phyloP scores from a whole-genome alignment of 1,139 yeast species.

The Saccharomyces hybrid region DNA sequence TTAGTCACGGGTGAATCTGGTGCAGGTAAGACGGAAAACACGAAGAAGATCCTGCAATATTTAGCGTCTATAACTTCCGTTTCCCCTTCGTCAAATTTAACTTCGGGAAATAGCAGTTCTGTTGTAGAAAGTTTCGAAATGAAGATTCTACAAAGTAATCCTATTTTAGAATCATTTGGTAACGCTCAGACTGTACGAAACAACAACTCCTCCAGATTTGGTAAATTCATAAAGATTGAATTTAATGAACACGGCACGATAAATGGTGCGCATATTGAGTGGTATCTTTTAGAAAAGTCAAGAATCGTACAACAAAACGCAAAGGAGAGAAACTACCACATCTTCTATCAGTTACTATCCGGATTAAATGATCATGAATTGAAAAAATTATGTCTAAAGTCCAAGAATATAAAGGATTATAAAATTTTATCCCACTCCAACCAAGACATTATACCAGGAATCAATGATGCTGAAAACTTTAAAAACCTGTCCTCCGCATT shows the following conservation, averaged over 20 bases:
- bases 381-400: conserved; percentile 31
- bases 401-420: conserved; percentile 32
- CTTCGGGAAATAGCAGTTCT: conserved; percentile 5
- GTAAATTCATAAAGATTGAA: conserved; percentile 87
- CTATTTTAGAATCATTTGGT: conserved; percentile 92
- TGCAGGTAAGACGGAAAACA: conserved; percentile 96
- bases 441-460: conserved; percentile 47
- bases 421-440: conserved; percentile 55
- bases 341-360: conserved; percentile 75
- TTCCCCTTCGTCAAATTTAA: neutral
- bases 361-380: conserved; percentile 51
- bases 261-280: conserved; percentile 86
- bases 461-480: conserved; percentile 70
- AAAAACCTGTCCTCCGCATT: conserved; percentile 56
- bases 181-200: conserved; percentile 94
- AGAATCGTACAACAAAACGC: conserved; percentile 76
- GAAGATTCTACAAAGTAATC: conserved; percentile 88
- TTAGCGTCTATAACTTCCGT: conserved; percentile 63
- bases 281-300: conserved; percentile 89
- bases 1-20: conserved; percentile 97
- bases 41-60: conserved; percentile 92
- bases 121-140: conserved; percentile 50
- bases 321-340: conserved; percentile 83
- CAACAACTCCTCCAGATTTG: conserved; percentile 92
- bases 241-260: conserved; percentile 60